Conservation (phyloP, 148 eudicot genomes). For the Dianthus caryophyllus region DNA sequence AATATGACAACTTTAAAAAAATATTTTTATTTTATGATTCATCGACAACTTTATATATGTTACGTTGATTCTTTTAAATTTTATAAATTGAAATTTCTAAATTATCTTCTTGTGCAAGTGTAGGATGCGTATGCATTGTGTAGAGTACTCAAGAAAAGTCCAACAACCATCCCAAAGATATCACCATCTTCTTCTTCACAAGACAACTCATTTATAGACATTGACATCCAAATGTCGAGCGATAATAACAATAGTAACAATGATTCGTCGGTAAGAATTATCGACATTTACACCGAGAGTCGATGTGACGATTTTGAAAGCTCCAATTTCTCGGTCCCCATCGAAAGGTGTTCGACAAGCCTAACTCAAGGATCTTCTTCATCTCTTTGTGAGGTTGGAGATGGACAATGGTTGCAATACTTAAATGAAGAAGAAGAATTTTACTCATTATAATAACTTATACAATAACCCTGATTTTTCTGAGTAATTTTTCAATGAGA, state of each 20-base stretch:
- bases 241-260: constrained; percentile 31
- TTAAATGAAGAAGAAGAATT: constrained; percentile 58
- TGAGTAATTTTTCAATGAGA: too few species aligned
- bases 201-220: constrained; percentile 22
- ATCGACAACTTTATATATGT: not conserved
- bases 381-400: constrained; percentile 28
- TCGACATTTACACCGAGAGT: constrained; percentile 53
- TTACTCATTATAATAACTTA: not conserved
- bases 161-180: constrained; percentile 21
- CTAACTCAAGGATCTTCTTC: constrained; percentile 25
- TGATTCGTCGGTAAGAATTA: constrained; percentile 58
- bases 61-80: not conserved
- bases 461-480: too few species aligned
- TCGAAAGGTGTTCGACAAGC: constrained; percentile 32
- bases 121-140: constrained; percentile 67
- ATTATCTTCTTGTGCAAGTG: not conserved
- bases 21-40: too few species aligned
- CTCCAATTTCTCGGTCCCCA: constrained; percentile 41
- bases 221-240: constrained; percentile 35
- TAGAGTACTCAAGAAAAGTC: constrained; percentile 53
- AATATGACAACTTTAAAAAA: too few species aligned
- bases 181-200: constrained; percentile 29
- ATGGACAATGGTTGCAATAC: constrained; percentile 76
- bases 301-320: constrained; percentile 52
- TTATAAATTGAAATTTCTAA: too few species aligned